These are phyloP conservation scores for Croton laevigatus DNA, from an alignment of 441 rosid genomes.

Conservation along the genomic window DNA sequence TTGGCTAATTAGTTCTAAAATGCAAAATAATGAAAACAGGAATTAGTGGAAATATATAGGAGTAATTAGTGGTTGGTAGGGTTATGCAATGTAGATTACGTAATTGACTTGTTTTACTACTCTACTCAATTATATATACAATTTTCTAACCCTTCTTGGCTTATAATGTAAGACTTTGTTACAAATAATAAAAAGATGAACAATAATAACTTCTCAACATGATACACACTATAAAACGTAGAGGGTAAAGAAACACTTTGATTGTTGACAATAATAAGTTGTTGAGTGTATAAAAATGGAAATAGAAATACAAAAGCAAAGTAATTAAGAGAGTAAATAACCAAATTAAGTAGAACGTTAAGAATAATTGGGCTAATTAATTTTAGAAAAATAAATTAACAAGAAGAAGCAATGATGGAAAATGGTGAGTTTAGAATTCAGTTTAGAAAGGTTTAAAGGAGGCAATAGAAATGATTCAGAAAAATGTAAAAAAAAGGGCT, in stretches of 20 bases:
- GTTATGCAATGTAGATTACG: constrained; percentile 23
- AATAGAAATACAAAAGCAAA: not conserved
- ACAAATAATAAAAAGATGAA: constrained; percentile 18
- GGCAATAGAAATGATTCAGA: constrained; percentile 24
- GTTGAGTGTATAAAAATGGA: not conserved
- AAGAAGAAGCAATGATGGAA: constrained; percentile 27
- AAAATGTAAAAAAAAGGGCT: no score
- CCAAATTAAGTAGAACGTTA: not conserved
- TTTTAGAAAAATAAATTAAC: no score
- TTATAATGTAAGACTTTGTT: constrained; percentile 34
- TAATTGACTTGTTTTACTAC: constrained; percentile 33
- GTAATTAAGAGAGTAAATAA: not conserved
- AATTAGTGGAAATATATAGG: constrained; percentile 8
- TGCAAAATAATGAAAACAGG: not conserved
- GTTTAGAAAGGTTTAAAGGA: constrained; percentile 15
- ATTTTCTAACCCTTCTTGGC: constrained; percentile 25
- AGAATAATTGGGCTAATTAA: no score
- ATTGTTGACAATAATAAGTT: not conserved
- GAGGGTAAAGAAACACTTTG: not conserved
- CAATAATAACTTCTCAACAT: constrained; percentile 28
- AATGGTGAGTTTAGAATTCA: constrained; percentile 37
- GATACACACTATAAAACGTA: constrained; percentile 8
- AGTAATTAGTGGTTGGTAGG: constrained; percentile 23
- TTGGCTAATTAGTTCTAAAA: not conserved
- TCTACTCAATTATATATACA: constrained; percentile 13